Evolutionary conservation across 2,329 filamentous ascomycete genomes (phyloP), one percentile per base, ranked within the genome.

Genomic region (Diaporthe sp.): DNA sequence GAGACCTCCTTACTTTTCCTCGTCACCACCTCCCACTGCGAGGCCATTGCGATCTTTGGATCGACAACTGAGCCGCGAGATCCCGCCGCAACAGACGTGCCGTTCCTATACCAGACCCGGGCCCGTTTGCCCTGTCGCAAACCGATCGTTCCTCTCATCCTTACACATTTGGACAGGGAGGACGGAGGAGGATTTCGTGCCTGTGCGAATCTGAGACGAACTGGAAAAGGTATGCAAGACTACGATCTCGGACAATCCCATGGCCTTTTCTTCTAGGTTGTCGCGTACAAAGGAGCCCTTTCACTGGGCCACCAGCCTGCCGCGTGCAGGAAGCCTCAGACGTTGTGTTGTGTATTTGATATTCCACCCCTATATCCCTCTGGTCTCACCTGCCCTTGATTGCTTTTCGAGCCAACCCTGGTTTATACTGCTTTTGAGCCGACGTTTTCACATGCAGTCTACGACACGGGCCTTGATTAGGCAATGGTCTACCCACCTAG

Each of bases 341-440:
- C 31, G 46, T 42, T 39, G n/a, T 44, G 46, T 31, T 39, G n/a
- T 46, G 59, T 34, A 55, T 65, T 44, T 31, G 44, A 62, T 55
- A 22, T 55, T 8, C 22, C 70, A 25, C 51, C 58, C 46, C 34
- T 65, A 65, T 44, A 37, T 46, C 22, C 28, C 17, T 62, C 22
- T 51, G 28, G 73, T 77, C 70, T 77, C 73, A 75, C 61, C 57
- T 67, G 73, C 75, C 75, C 75, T 77, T 70, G 39, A 55, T 58
- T 37, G 51, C 37, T 44, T 67, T 51, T 51, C 34, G 19, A n/a
- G 22, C 53, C 55, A 62, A n/a, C 46, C 37, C 51, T 34, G 3
- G 42, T 46, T 49, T 61, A 34, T 42, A 46, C 51, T 68, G 61
- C 34, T 34, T 51, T 39, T 68, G 44, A 31, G 22, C 62, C 44